Evolutionary conservation across 139 green algal genomes (phyloP).

Genomic region (Diplosphaera chodatii): DNA sequence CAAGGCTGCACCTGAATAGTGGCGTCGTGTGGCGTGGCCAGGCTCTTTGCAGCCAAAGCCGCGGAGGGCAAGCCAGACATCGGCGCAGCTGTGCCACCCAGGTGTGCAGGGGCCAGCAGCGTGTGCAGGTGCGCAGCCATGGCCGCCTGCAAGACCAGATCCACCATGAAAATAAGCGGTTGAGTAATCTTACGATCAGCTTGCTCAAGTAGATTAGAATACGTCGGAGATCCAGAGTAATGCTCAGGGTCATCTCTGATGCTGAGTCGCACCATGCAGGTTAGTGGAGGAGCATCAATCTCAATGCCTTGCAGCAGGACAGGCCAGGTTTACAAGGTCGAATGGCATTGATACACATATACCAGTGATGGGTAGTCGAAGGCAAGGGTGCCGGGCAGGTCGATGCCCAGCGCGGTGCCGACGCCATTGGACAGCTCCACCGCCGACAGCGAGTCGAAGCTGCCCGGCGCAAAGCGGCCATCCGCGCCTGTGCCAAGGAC

Average conservation of each 20-base stretch:
- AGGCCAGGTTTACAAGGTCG: too few species aligned
- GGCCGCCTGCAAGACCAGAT: background rate
- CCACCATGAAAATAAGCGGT: too few species aligned
- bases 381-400: conserved; percentile 61
- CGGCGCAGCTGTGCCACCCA: background rate
- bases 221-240: too few species aligned
- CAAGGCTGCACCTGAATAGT: background rate
- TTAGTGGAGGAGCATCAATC: too few species aligned
- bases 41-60: too few species aligned
- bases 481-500: conserved; percentile 7
- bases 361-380: conserved; percentile 62
- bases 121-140: background rate
- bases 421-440: conserved; percentile 55
- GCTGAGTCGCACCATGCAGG: too few species aligned
- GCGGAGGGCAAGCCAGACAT: background rate
- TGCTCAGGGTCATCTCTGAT: too few species aligned
- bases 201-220: too few species aligned
- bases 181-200: too few species aligned
- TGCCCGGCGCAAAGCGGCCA: conserved; percentile 1
- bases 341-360: too few species aligned
- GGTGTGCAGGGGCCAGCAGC: background rate
- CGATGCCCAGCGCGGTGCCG: conserved; percentile 30
- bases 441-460: conserved; percentile 65
- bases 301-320: too few species aligned
- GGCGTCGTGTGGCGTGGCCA: background rate